A percentile compares a stretch with the other conserved stretches of the same genome.
phyloP scores from a whole-genome alignment of 2,329 filamentous ascomycete species.

The Drechslera avenae region DNA sequence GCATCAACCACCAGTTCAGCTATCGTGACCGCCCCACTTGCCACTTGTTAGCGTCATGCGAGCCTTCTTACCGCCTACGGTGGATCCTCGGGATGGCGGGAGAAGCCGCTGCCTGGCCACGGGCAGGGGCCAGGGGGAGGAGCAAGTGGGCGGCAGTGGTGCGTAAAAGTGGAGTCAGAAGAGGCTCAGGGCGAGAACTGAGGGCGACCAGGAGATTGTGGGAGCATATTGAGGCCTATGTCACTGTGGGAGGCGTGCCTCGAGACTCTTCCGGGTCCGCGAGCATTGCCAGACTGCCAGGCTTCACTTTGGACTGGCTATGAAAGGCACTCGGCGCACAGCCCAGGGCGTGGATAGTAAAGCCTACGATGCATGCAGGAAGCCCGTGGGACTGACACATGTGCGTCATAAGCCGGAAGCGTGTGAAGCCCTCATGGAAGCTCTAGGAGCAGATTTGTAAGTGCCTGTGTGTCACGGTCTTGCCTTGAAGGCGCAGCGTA shows the following conservation, averaged over 20 bases:
- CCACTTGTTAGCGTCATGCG: constrained; percentile 11
- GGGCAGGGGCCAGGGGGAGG: not conserved
- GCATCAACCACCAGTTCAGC: constrained; percentile 12
- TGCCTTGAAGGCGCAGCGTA: not conserved
- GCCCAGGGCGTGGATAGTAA: not conserved
- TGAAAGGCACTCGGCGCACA: not conserved
- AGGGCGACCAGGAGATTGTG: not conserved
- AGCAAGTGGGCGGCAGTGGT: not conserved
- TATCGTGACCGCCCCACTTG: constrained; percentile 14
- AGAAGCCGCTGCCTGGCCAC: not conserved
- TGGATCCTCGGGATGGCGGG: not conserved
- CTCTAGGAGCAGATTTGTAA: not conserved
- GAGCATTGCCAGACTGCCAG: not conserved
- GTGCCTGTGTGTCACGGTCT: not conserved
- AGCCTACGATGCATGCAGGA: not conserved
- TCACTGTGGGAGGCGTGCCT: not conserved
- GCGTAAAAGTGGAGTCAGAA: not conserved
- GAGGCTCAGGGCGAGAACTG: not conserved
- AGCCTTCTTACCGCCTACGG: constrained; percentile 15
- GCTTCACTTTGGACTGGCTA: not conserved
- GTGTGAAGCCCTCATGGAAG: not conserved
- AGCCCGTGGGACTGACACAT: constrained; percentile 1
- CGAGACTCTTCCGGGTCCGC: not conserved
- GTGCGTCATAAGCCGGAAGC: not conserved
- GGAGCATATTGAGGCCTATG: not conserved